Evolutionary conservation across 768 basidiomycete species (phyloP).

Genomic region (Termitomyces sp.): DNA sequence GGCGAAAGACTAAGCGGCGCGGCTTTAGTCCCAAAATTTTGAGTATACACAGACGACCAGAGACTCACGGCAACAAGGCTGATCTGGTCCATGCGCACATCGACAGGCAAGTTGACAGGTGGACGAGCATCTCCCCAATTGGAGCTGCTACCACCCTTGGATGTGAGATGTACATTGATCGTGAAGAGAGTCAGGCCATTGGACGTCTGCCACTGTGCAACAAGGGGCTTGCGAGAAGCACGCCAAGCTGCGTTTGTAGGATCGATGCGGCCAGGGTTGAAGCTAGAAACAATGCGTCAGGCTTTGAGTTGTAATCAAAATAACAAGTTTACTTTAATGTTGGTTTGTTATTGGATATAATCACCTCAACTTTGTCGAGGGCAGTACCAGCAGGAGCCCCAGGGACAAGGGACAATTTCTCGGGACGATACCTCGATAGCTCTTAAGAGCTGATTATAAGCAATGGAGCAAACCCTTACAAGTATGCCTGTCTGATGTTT

Average conservation of each 20-base stretch:
- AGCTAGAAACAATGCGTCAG: conserved; percentile 25
- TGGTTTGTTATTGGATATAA: conserved; percentile 25
- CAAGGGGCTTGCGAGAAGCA: conserved; percentile 53
- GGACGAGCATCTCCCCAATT: conserved; percentile 51
- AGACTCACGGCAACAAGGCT: conserved; percentile 41
- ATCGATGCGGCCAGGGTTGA: conserved; percentile 59
- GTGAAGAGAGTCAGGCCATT: conserved; percentile 44
- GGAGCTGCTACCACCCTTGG: conserved; percentile 52
- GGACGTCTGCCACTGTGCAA: conserved; percentile 46
- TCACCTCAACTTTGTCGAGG: conserved; percentile 34
- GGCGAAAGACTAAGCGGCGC: conserved; percentile 38
- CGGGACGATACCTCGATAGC: conserved; percentile 36
- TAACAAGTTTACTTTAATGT: conserved; percentile 33
- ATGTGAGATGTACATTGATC: conserved; percentile 53
- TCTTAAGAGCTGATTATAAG: neutral
- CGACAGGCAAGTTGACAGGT: conserved; percentile 48
- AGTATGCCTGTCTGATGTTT: conserved; percentile 54
- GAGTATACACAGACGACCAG: neutral
- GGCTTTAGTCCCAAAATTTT: neutral
- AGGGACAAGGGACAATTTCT: conserved; percentile 39
- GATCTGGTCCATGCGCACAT: conserved; percentile 43
- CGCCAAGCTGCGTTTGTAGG: conserved; percentile 51
- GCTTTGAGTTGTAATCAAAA: neutral
- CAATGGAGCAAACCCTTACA: conserved; percentile 27
- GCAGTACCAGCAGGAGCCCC: conserved; percentile 43